phyloP scores from a whole-genome alignment of 352 stramenopile species.

The Phytophthora brassicae region DNA sequence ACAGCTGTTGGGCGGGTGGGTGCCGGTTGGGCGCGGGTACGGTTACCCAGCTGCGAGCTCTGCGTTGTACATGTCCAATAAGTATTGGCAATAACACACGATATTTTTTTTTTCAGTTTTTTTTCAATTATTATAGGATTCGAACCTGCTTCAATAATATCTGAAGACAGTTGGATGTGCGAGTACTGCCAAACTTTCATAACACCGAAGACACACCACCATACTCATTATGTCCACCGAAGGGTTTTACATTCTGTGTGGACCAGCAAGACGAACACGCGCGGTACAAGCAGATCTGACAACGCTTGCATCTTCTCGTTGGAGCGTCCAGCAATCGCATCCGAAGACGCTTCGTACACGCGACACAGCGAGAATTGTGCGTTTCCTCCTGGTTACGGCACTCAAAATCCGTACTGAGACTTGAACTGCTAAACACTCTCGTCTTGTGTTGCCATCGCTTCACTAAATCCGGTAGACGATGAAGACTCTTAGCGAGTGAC shows the following conservation, averaged over 20 bases:
- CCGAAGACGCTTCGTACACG: conserved; percentile 43
- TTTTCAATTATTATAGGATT: too few relatives aligned
- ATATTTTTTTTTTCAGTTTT: too few relatives aligned
- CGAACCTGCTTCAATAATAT: too few relatives aligned
- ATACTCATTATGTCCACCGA: conserved; percentile 36
- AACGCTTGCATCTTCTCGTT: conserved; percentile 36
- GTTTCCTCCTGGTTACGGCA: conserved; percentile 7
- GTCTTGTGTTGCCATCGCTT: conserved; percentile 20
- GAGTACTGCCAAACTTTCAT: conserved; percentile 47
- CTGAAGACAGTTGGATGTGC: conserved; percentile 25
- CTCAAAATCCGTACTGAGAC: conserved; percentile 7
- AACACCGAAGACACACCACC: conserved; percentile 41
- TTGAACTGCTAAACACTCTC: conserved; percentile 6
- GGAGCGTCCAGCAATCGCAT: conserved; percentile 36
- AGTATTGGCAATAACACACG: too few relatives aligned
- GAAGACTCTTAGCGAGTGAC: conserved; percentile 31
- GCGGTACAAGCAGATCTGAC: conserved; percentile 48
- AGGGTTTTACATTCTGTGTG: conserved; percentile 42
- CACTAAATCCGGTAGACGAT: conserved; percentile 35
- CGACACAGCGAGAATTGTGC: conserved; percentile 40
- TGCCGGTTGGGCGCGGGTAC: too few relatives aligned
- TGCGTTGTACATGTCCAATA: too few relatives aligned
- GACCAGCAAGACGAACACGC: conserved; percentile 45
- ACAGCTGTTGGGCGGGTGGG: too few relatives aligned
- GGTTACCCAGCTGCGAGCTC: too few relatives aligned